Evolutionary conservation across 179 eudicot genomes (phyloP).

Genomic region (Sideroxylon spinosum): DNA sequence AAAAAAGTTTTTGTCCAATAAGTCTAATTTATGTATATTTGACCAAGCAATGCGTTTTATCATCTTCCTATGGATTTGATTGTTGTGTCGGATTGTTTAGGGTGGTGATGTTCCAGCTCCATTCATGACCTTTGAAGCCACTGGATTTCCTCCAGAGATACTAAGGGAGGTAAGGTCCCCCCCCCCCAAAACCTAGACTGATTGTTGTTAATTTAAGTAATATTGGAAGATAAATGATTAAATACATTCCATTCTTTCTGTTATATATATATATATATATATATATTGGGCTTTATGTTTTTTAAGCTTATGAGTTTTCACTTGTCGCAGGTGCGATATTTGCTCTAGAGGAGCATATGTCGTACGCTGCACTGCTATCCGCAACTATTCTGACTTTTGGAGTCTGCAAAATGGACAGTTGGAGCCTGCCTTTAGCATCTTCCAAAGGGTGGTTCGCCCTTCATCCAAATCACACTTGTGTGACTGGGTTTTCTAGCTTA

Average conservation of each 20-base stretch:
- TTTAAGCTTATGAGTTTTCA: constrained; percentile 44
- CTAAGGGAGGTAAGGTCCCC: constrained; percentile 61
- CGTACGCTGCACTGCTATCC: constrained; percentile 92
- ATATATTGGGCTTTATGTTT: constrained; percentile 5
- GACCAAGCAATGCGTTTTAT: neutral
- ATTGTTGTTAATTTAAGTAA: neutral
- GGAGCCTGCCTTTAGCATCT: constrained; percentile 65
- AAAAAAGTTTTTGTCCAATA: too few species aligned
- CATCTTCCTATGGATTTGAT: constrained; percentile 19
- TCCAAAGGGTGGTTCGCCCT: constrained; percentile 40
- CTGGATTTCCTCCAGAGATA: constrained; percentile 74
- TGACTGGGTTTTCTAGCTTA: constrained; percentile 89
- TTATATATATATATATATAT: constrained; percentile 21
- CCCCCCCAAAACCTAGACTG: neutral
- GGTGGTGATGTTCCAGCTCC: constrained; percentile 83
- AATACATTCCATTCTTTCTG: constrained; percentile 9
- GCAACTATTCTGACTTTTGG: constrained; percentile 65
- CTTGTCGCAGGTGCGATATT: constrained; percentile 97
- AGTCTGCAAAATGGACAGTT: constrained; percentile 92
- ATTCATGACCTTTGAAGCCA: constrained; percentile 70
- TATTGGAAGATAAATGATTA: constrained; percentile 7
- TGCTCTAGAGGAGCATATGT: constrained; percentile 96
- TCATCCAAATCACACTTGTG: constrained; percentile 71
- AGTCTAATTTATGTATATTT: neutral
- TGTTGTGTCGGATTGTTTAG: constrained; percentile 32